These are phyloP conservation scores for Sphaceloma murrayae DNA, from an alignment of 2,329 filamentous ascomycete species.

Conservation along the genomic window DNA sequence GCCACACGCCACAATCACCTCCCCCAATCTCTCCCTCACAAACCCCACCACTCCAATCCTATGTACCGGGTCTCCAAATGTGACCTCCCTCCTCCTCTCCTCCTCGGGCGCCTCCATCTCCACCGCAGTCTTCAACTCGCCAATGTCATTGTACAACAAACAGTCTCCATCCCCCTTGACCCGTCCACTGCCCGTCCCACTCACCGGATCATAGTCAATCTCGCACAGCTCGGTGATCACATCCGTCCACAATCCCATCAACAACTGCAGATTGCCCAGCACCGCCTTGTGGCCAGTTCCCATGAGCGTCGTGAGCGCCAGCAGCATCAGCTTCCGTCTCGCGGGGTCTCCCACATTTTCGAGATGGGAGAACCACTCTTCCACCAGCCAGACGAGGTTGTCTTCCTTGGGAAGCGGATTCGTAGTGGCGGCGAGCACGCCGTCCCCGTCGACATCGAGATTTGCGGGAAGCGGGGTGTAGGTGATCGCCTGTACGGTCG, in stretches of 20 bases:
- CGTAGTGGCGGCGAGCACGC: constrained; percentile 20
- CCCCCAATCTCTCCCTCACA: constrained; percentile 52
- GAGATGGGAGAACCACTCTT: constrained; percentile 58
- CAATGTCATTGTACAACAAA: constrained; percentile 33
- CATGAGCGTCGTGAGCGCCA: constrained; percentile 62
- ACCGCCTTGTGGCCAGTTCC: constrained; percentile 48
- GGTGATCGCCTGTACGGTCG: constrained; percentile 50
- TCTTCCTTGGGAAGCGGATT: constrained; percentile 22
- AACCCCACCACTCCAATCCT: constrained; percentile 55
- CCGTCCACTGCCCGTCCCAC: constrained; percentile 21
- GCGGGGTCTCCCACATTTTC: constrained; percentile 57
- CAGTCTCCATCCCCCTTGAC: constrained; percentile 28
- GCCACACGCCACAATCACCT: constrained; percentile 50
- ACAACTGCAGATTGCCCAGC: constrained; percentile 51
- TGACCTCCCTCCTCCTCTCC: constrained; percentile 40
- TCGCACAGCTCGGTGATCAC: constrained; percentile 58
- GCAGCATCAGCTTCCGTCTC: constrained; percentile 60
- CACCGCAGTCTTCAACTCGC: constrained; percentile 17
- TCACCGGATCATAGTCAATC: constrained; percentile 39
- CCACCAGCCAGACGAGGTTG: constrained; percentile 40
- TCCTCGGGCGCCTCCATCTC: constrained; percentile 38
- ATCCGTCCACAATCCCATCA: constrained; percentile 66
- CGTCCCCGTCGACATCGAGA: constrained; percentile 11
- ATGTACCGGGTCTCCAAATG: constrained; percentile 56
- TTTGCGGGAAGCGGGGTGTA: constrained; percentile 10